phyloP scores from a whole-genome alignment of 768 basidiomycete species.

The Calvatia gigantea region DNA sequence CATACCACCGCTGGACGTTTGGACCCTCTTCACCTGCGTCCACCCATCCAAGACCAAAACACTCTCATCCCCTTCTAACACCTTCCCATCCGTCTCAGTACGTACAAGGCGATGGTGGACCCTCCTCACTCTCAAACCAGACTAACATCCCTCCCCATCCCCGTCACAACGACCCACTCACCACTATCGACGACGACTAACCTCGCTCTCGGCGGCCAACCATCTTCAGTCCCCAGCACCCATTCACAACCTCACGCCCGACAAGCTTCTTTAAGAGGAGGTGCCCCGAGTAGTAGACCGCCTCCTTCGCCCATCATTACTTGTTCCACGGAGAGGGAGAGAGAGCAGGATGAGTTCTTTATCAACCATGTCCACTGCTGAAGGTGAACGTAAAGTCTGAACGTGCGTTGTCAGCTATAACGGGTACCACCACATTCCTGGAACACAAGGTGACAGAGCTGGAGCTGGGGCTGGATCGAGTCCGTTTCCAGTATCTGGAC shows the following conservation, averaged over 20 bases:
- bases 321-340: background rate
- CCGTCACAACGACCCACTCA: background rate
- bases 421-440: no score
- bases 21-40: constrained; percentile 16
- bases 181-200: no score
- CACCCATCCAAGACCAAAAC: constrained; percentile 39
- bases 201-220: constrained; percentile 5
- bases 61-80: constrained; percentile 27
- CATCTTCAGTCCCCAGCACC: constrained; percentile 5
- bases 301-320: constrained; percentile 22
- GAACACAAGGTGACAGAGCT: constrained; percentile 14
- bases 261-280: constrained; percentile 12
- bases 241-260: constrained; percentile 15
- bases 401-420: constrained; percentile 17
- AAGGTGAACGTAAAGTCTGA: constrained; percentile 13
- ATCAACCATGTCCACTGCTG: background rate
- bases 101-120: constrained; percentile 23
- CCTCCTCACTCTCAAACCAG: constrained; percentile 8
- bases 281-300: constrained; percentile 20
- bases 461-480: constrained; percentile 17
- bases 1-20: constrained; percentile 5
- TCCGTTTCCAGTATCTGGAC: constrained; percentile 19
- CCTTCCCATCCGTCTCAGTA: constrained; percentile 31
- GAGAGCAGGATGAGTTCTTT: constrained; percentile 9
- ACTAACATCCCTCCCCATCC: background rate